Percentiles rank a stretch among this genome's conserved stretches.
These are phyloP conservation scores for Aspergillus cejpii DNA, from an alignment of 2,329 filamentous ascomycete genomes.

Conservation along the genomic window DNA sequence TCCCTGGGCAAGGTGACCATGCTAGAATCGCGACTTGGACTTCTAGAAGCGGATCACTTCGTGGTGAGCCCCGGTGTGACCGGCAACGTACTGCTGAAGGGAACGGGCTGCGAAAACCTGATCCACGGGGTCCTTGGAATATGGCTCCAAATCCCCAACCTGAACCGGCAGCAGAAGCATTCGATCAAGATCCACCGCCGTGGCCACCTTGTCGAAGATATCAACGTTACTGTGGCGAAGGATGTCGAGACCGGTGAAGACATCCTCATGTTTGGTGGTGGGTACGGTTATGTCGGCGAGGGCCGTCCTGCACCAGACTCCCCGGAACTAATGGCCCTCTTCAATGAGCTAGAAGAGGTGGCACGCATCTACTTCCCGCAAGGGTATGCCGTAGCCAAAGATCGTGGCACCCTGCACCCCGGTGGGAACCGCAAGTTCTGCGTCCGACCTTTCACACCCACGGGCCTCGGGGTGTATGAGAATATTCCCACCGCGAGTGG, in stretches of 20 bases:
- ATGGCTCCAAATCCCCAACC: conserved; percentile 1
- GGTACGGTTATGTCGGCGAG: conserved; percentile 2
- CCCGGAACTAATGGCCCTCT: conserved; percentile 1
- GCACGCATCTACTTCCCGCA: background rate
- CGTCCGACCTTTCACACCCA: conserved; percentile 2
- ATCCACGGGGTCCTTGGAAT: conserved; percentile 1
- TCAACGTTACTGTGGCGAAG: conserved; percentile 1
- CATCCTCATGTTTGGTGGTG: conserved; percentile 1
- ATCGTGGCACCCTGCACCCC: background rate
- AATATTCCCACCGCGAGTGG: background rate
- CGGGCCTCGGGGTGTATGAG: conserved; percentile 1
- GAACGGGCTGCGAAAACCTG: background rate
- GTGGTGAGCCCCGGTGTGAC: conserved; percentile 1
- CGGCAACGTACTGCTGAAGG: background rate
- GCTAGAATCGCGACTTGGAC: background rate
- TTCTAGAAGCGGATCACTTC: background rate
- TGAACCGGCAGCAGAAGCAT: background rate
- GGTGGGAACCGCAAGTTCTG: conserved; percentile 3
- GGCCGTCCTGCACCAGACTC: background rate
- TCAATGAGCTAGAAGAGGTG: background rate
- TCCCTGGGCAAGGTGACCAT: background rate
- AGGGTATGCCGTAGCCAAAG: background rate
- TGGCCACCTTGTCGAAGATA: conserved; percentile 1
- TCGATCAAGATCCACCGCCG: conserved; percentile 1
- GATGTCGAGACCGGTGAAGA: conserved; percentile 1